Conservation (phyloP, 805 yeast genomes). For the Barnettozyma siamensis region DNA sequence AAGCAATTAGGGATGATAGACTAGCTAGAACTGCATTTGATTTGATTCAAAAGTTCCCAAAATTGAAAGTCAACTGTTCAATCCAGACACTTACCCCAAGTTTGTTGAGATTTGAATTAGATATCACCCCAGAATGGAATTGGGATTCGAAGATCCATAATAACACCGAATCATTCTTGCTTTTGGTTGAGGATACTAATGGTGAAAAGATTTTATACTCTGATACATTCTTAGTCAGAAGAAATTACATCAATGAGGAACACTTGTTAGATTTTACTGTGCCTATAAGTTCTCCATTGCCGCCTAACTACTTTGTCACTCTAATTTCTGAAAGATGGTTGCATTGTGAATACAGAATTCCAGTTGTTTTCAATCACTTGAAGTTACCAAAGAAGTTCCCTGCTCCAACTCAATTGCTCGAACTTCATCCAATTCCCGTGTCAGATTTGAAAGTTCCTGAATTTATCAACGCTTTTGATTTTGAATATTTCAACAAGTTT, state of each 20-base stretch:
- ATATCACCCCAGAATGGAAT: constrained; percentile 63
- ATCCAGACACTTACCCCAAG: constrained; percentile 77
- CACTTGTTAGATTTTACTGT: constrained; percentile 63
- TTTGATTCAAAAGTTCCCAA: constrained; percentile 68
- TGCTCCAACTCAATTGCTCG: constrained; percentile 53
- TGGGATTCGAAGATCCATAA: constrained; percentile 73
- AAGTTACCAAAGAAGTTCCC: constrained; percentile 60
- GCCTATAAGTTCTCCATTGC: constrained; percentile 44
- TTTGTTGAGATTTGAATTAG: constrained; percentile 59
- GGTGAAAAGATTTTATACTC: constrained; percentile 66
- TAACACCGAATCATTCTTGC: constrained; percentile 53
- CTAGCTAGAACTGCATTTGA: constrained; percentile 56
- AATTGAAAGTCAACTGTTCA: constrained; percentile 48
- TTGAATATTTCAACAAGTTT: constrained; percentile 56
- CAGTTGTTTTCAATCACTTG: constrained; percentile 49
- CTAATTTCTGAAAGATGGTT: constrained; percentile 82
- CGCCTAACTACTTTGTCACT: constrained; percentile 72
- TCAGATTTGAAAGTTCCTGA: constrained; percentile 43
- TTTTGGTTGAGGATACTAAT: constrained; percentile 77
- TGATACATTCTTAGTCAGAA: constrained; percentile 49
- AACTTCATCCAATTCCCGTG: constrained; percentile 43
- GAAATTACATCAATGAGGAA: constrained; percentile 44
- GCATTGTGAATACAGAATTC: constrained; percentile 58
- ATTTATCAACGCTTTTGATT: constrained; percentile 39
- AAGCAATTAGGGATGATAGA: constrained; percentile 68